Evolutionary conservation across 2,329 filamentous ascomycete species (phyloP), one percentile per base, ranked within the genome.

Genomic region (Xylaria polymorpha): DNA sequence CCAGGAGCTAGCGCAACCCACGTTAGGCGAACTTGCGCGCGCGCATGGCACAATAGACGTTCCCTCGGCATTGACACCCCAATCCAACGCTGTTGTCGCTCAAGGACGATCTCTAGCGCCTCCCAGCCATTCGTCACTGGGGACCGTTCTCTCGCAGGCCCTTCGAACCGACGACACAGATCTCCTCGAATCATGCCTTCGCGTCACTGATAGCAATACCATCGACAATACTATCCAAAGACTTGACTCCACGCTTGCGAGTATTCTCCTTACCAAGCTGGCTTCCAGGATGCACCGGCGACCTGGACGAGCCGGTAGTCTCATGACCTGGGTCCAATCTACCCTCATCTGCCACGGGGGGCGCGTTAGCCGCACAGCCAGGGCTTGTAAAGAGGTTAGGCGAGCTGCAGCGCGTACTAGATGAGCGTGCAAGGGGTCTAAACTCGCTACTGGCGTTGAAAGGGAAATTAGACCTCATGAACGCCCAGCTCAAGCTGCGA

Each of bases 251-350:
- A 87, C 90, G 3, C 89, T 98, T 29, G 94, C 96, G 7, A 91
- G 90, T 43, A 87, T 84, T 8, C 87, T 99, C 10, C 88, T 99
- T 66, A 90, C 90, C 76, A 94, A 93, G 80, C 87, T 99, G 61
- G 93, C 96, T 9, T 92, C 97, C 74, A 88, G 94, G 68, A 88
- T 99, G 79, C 91, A 97, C 81, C 89, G 92, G 73, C 90, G 94
- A 53, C 96, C 96, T 0, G 96, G 95, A 3, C 89, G 96, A 64
- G 95, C 96, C 15, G 94, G 94, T 61, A 93, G 91, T 77, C 88
- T 99, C 39, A 94, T 98, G 87, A 89, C 92, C 18, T 99, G 96
- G 94, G 92, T 98, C 51, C 94, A 98, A 81, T 97, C 94, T 93
- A 95, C 94, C 1, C 88, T 98, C 64, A 90, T 98, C 41, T 91